Base-by-base conservation (phyloP, 1,284 basidiomycete genomes). In the Naganishia cerealis region DNA sequence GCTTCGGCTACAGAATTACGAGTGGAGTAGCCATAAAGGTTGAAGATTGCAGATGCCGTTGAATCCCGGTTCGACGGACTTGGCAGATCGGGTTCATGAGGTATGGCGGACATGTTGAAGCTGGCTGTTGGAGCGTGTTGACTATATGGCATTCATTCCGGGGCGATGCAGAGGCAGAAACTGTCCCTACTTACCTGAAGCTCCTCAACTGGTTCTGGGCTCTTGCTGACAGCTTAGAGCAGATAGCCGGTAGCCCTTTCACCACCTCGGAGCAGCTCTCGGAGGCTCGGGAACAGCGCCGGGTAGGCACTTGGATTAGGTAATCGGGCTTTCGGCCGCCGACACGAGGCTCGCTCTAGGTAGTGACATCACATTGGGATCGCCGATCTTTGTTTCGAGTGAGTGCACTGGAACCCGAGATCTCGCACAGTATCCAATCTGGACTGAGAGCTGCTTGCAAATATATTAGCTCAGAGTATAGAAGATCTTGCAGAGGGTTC, bases 1-100 rank as follows among this genome's bases (percentile, higher is more conserved):
- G n/a, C n/a, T 21, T 50, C 5, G n/a, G 13, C 24, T 24, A 21
- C 46, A 50, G 61, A 63, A 7, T 63, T 36, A 12, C 61, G 16
- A 15, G 7, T 42, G 3, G 61, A 63, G 15, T 63, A 63, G 7
- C 29, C 61, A 43, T 63, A 63, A 40, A 63, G 61, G 50, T 63
- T 63, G 61, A 63, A 63, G 61, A 63, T 63, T 54, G 61, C 61
- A 16, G 61, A 63, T 21, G 61, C 61, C 24, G 61, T 26, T 3
- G 61, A 63, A n/a, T 63, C 61, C 10, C 61, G 50, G 39, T 63
- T 53, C 21, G 61, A 42, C 15, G 61, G 50, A 63, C 61, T 53
- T 21, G 61, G 52, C 9, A 63, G 50, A 24, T 63, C 61, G 1
- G 50, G 50, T 7, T 63, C 1, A 8, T 39, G 16, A 13, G 52